Evolutionary conservation across 257 asterid species (phyloP), one percentile per base, ranked within the genome.

Genomic region (Solanum chiquidenum): DNA sequence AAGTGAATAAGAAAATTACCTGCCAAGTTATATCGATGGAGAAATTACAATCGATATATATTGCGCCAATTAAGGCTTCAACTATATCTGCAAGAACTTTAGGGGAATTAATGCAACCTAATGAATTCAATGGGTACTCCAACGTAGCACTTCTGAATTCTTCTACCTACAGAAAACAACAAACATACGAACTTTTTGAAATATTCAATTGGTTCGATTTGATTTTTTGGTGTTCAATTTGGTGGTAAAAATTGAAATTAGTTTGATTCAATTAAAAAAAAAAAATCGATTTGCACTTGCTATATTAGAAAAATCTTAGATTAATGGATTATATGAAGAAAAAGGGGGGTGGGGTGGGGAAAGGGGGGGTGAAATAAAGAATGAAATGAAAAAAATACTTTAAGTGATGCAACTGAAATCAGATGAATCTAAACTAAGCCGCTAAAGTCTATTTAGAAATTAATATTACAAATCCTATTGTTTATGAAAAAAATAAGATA

Each of bases 41-140:
- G 37, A 25, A 83, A 4, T 88, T 84, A 86, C 89, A 90, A 80
- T 94, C 98, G 0, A 89, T 34, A 71, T 49, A 91, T 1, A 92
- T 34, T 7, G 95, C 98, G n/a, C 94, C 95, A 20, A 93, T 40
- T 83, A 92, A 86, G 8, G 98, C 89, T 79, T 94, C 96, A 31
- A 94, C 90, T 12, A 93, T 73, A 44, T 95, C 97, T 0, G 94
- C 96, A 9, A 95, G 92, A 7, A 86, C 90, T 49, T 94, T 95
- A 20, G 97, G 97, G 1, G 94, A 83, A 27, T 91, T 91, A 37
- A 94, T 62, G 20, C 92, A 27, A 18, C 96, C 98, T 0, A 76
- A 21, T 10, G 96, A 93, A 90, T 95, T 94, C 86, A 92, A 76
- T 0, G 95, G 95, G 79, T 94, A 89, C 23, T 86, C 88, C 33